Base-by-base conservation (phyloP, 495 filamentous ascomycete species). In the Xylaria telfairii region DNA sequence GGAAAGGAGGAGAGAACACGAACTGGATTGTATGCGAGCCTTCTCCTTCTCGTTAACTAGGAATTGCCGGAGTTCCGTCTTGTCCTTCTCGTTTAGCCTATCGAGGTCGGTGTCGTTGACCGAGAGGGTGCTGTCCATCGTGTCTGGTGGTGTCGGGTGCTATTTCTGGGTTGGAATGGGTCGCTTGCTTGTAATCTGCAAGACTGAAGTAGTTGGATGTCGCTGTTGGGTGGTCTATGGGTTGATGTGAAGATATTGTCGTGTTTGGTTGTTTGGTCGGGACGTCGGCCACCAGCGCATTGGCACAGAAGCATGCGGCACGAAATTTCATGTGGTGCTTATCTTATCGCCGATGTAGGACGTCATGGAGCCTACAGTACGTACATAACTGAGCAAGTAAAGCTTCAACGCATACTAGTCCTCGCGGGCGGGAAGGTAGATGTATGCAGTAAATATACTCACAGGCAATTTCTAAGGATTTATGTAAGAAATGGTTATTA, bases 61-160 rank as follows among this genome's bases (percentile, higher is more conserved):
- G 78, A 95, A 91, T 75, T 92, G 89, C 76, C 93, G 91, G 59
- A 99, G 86, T 82, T 99, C 95, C 71, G 90, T 86, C 86, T 93
- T 94, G 83, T 97, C 94, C 72, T 86, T 88, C 13, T 93, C 90
- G 73, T 85, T 92, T 81, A 97, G 92, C 78, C 88, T 89, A 77
- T 87, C 87, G 75, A 94, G 78, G 76, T 95, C 73, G 34, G 79
- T 77, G 65, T 81, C 61, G 60, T 72, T 71, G 70, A 73, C 42
- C 49, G 74, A 68, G 49, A 59, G 32, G 37, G 77, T 73, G 46
- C 17, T 12, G 69, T 86, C 83, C 85, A 87, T 85, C 53, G 41
- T 83, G 53, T 28, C 8, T 37, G 34, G 34, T 37, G 34, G 34
- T 37, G 34, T 3, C 8, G 10, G 34, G 34, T 68, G 12, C 37